Evolutionary conservation across 2,329 filamentous ascomycete species (phyloP).

Genomic region (Lasiodiplodia sp.): DNA sequence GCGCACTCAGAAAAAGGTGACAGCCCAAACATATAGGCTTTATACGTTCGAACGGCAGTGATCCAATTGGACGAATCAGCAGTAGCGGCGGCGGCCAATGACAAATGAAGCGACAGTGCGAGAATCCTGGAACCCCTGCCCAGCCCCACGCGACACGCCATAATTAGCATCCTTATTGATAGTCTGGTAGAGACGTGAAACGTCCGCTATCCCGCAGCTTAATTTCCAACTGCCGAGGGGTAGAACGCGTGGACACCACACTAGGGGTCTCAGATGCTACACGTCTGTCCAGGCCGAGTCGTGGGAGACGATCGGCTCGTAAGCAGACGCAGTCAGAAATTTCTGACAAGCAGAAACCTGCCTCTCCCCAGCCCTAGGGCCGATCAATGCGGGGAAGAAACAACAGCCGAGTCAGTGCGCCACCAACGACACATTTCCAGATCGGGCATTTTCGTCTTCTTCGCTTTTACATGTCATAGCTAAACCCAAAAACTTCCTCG

Average conservation of each 20-base stretch:
- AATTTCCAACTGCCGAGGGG: neutral
- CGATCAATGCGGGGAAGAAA: slow-evolving; percentile 20
- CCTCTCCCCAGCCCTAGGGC: neutral
- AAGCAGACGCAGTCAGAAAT: slow-evolving; percentile 1
- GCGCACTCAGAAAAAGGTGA: neutral
- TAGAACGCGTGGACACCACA: neutral
- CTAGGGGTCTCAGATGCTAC: neutral
- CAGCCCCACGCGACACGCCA: neutral
- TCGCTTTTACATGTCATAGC: neutral
- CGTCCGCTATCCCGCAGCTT: neutral
- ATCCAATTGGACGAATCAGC: too few species aligned
- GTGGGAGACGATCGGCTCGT: neutral
- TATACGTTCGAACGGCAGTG: neutral
- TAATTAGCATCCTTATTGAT: neutral
- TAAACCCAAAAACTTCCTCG: neutral
- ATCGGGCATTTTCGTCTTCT: neutral
- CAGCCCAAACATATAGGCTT: neutral
- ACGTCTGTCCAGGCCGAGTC: neutral
- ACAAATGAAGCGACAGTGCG: neutral
- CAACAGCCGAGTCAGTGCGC: neutral
- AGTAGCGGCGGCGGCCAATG: too few species aligned
- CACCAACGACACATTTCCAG: neutral
- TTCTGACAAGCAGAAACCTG: neutral
- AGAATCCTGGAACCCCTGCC: neutral
- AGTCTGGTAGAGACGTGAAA: neutral